Evolutionary conservation across 495 filamentous ascomycete species (phyloP), one percentile per base, ranked within the genome.

Genomic region (Pseudomonodictys pantanalensis): DNA sequence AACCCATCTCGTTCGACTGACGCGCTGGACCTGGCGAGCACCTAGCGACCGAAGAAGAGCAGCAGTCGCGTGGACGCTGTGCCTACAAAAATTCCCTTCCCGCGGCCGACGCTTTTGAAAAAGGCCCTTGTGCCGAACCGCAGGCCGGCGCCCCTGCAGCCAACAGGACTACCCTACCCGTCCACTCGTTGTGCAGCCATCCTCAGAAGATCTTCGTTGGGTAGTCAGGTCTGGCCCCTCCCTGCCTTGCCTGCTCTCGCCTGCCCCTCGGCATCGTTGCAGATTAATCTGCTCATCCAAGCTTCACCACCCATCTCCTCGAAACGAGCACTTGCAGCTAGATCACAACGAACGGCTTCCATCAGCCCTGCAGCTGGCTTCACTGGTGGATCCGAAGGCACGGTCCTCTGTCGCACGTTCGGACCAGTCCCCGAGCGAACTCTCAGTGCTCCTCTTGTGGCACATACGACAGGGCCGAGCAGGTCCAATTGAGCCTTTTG

Each of bases 271-370:
- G 30, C 52, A 38, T 8, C 51, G 24, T 39, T 20, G n/a, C 49
- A 39, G 54, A 26, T 53, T 64, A 64, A 64, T 52, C 50, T 65
- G 56, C 62, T 65, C 62, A 29, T 59, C 56, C 39, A 24, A 44
- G 48, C 61, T 46, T 56, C 33, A n/a, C 20, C 35, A 33, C 7
- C 20, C 11, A 45, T 22, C 50, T 35, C 47, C 35, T 17, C 30
- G 32, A 15, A n/a, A 33, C 17, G 28, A 47, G 43, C 50, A 62
- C 26, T 44, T 43, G 29, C 29, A 5, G 24, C 29, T 43, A 20
- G 28, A 12, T 26, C n/a, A 38, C 7, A 9, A 41, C 15, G 1
- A 41, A 17, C 50, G 10, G 9, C 17, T 25, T 44, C 39, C 24
- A 20, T 29, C 39, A 53, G 18, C 28, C 48, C 48, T 52, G 18